These are phyloP conservation scores for Aspergillus nomiae DNA, from an alignment of 2,329 filamentous ascomycete species.

Conservation along the genomic window DNA sequence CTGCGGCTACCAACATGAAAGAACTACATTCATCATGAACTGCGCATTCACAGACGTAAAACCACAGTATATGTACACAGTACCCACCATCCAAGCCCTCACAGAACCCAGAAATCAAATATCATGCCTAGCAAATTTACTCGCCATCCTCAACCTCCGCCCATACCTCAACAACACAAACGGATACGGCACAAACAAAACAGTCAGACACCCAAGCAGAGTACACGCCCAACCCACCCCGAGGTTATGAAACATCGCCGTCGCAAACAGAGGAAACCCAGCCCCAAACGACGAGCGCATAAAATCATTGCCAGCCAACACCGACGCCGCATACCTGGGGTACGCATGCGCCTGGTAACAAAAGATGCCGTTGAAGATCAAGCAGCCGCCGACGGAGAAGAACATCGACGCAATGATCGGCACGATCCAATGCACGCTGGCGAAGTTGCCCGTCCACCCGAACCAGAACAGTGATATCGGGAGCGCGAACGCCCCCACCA, in stretches of 20 bases:
- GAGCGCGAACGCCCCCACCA: constrained; percentile 61
- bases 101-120: constrained; percentile 6
- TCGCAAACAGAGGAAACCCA: constrained; percentile 32
- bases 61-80: not conserved
- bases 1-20: not conserved
- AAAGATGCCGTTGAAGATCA: constrained; percentile 72
- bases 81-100: not conserved
- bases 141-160: constrained; percentile 21
- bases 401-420: constrained; percentile 65
- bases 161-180: constrained; percentile 30
- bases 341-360: constrained; percentile 75
- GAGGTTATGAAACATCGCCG: constrained; percentile 37
- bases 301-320: constrained; percentile 73
- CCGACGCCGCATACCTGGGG: constrained; percentile 69
- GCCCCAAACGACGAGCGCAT: constrained; percentile 60
- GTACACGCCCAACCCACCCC: constrained; percentile 34
- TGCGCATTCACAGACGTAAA: not conserved
- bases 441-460: constrained; percentile 63
- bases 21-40: not conserved
- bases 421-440: constrained; percentile 64
- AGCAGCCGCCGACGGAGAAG: constrained; percentile 69
- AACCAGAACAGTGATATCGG: constrained; percentile 70
- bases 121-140: constrained; percentile 25
- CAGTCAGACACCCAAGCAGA: constrained; percentile 29
- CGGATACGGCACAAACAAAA: constrained; percentile 42